Base-by-base conservation (phyloP, 441 rosid genomes). In the Geranium incanum region DNA sequence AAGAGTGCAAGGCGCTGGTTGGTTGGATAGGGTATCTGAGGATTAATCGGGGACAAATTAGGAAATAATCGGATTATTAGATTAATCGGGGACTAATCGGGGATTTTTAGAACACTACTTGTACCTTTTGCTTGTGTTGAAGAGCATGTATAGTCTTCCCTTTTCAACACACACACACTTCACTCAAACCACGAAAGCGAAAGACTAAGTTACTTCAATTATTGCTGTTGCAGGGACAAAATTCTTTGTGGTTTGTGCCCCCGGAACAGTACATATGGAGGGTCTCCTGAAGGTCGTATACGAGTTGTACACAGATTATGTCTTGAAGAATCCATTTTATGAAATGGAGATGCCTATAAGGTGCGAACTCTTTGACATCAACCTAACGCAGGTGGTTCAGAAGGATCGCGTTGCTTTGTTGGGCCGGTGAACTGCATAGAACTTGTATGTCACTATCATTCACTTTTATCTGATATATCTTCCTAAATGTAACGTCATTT, bases 261-360 rank as follows among this genome's bases (percentile, higher is more conserved):
- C 96, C 4, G 96, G 97, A 55, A 81, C 92, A 18, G 94, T 75
- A 63, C 81, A 86, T 76, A 91, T 91, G 98, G 97, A 89, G 76
- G 83, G 73, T 66, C 88, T 93, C 59, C 80, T 93, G 80, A 88
- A 88, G 81, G 76, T 84, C 74, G 82, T 93, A 66, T 93, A 93
- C 67, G 96, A 91, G 72, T 78, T 89, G 74, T 93, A 91, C 86
- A 89, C 97, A 3, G 98, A 91, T 70, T 93, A 84, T 77, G 96
- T 89, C 72, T 74, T 93, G 81, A 93, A 91, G 90, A 93, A 93
- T 65, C 97, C 96, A 9, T 93, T 93, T 81, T 93, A 93, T 50
- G 98, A 93, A 86, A 91, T 91, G 91, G 98, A 93, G 86, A 91
- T 91, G 97, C 98, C 97, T 19, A 93, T 91, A 36, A 84, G 98